Evolutionary conservation across 306 rosid genomes (phyloP).

Genomic region (Clitoria ternatea): DNA sequence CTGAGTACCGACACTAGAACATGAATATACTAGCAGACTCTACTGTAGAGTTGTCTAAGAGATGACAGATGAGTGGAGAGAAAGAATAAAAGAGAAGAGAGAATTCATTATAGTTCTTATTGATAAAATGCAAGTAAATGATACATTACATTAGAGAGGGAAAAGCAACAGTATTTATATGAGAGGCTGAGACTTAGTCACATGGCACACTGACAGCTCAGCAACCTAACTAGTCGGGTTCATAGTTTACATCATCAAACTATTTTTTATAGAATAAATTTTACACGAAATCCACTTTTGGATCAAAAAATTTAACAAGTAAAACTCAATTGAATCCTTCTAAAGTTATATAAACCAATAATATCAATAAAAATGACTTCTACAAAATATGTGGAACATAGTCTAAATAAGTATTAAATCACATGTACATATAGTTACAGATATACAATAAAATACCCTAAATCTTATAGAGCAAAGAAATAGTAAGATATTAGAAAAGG

Average conservation of each 20-base stretch:
- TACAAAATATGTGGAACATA: not conserved
- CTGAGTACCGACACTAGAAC: not conserved
- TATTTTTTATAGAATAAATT: not conserved
- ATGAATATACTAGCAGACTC: not conserved
- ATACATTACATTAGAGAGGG: too few relatives aligned
- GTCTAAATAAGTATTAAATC: not conserved
- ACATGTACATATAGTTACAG: not conserved
- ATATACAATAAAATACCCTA: not conserved
- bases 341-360: not conserved
- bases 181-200: too few relatives aligned
- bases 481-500: slow-evolving; percentile 9
- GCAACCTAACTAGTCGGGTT: too few relatives aligned
- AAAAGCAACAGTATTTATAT: too few relatives aligned
- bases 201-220: too few relatives aligned
- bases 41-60: not conserved
- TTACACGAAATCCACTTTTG: not conserved
- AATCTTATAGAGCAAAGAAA: slow-evolving; percentile 3
- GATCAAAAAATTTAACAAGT: not conserved
- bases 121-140: too few relatives aligned
- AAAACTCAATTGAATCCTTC: not conserved
- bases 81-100: too few relatives aligned
- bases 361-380: not conserved
- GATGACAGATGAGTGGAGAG: too few relatives aligned
- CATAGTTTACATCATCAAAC: not conserved
- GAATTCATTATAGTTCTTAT: too few relatives aligned